phyloP scores from a whole-genome alignment of 345 rosid species.

The Aquilaria malaccensis region DNA sequence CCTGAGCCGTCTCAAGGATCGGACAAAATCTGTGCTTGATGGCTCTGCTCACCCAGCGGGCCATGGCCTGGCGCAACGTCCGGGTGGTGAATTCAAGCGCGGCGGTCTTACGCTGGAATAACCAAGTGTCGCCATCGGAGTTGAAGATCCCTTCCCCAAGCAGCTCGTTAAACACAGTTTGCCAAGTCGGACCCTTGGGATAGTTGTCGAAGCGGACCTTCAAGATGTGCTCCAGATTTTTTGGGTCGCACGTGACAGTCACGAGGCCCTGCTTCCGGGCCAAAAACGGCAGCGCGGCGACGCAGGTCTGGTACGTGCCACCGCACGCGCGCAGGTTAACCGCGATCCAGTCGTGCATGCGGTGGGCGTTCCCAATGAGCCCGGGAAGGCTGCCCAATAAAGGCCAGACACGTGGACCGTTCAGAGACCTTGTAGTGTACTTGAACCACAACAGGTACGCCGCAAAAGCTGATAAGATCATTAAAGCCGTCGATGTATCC shows the following conservation, averaged over 20 bases:
- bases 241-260: constrained; percentile 80
- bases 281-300: constrained; percentile 41
- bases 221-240: constrained; percentile 59
- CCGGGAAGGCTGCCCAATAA: constrained; percentile 73
- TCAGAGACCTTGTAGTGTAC: constrained; percentile 26
- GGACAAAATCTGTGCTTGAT: constrained; percentile 57
- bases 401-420: constrained; percentile 76
- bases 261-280: constrained; percentile 63
- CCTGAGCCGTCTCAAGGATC: constrained; percentile 46
- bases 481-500: constrained; percentile 39
- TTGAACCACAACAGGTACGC: constrained; percentile 53
- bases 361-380: constrained; percentile 40
- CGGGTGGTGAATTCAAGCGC: constrained; percentile 78
- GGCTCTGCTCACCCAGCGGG: constrained; percentile 70
- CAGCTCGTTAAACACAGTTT: constrained; percentile 63
- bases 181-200: constrained; percentile 82
- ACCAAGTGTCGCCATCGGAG: constrained; percentile 74
- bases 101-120: constrained; percentile 75
- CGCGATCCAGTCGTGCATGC: constrained; percentile 73
- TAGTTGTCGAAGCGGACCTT: constrained; percentile 68
- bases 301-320: constrained; percentile 81
- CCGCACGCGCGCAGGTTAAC: constrained; percentile 62
- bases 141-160: constrained; percentile 72
- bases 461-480: constrained; percentile 32
- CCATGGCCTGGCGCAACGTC: constrained; percentile 78